A percentile compares a stretch with the other conserved stretches of the same genome.
These are phyloP conservation scores for Rhypophila decipiens DNA, from an alignment of 495 filamentous ascomycete genomes.

Conservation along the genomic window DNA sequence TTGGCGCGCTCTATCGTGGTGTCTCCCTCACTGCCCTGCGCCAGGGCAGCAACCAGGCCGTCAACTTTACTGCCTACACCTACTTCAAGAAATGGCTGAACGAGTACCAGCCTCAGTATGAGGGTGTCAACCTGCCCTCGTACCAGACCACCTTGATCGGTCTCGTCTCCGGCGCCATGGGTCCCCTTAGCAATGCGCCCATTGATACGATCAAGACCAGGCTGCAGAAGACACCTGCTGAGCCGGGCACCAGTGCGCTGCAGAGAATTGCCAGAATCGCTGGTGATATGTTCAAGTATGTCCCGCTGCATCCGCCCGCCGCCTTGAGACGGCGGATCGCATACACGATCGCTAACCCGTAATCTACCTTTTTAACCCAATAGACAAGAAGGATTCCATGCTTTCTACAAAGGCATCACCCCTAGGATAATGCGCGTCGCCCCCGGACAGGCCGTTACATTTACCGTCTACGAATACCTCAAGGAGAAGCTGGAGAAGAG, in stretches of 20 bases:
- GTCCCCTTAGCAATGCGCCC: constrained; percentile 90
- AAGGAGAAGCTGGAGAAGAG: constrained; percentile 77
- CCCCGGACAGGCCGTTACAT: constrained; percentile 95
- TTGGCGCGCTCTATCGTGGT: constrained; percentile 82
- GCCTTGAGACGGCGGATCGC: not conserved
- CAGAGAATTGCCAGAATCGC: constrained; percentile 71
- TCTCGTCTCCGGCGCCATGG: constrained; percentile 88
- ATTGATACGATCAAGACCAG: constrained; percentile 99
- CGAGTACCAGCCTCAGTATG: constrained; percentile 56
- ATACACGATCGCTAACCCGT: not conserved
- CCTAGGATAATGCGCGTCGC: constrained; percentile 96
- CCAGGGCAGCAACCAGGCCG: constrained; percentile 94
- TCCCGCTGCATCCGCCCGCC: too few species aligned
- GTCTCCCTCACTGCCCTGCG: constrained; percentile 88
- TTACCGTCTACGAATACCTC: constrained; percentile 90
- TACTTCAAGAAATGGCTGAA: constrained; percentile 80
- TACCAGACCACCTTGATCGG: constrained; percentile 92
- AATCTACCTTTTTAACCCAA: not conserved
- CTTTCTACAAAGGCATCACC: constrained; percentile 99
- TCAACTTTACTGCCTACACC: constrained; percentile 98
- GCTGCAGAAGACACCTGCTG: constrained; percentile 81
- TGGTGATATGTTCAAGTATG: constrained; percentile 84
- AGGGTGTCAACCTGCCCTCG: constrained; percentile 57
- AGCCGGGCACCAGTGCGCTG: constrained; percentile 72
- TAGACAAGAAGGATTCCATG: constrained; percentile 77